Percentiles rank a stretch among this genome's conserved stretches.
phyloP scores from a whole-genome alignment of 2,329 filamentous ascomycete genomes.

The Ascochyta lentis region DNA sequence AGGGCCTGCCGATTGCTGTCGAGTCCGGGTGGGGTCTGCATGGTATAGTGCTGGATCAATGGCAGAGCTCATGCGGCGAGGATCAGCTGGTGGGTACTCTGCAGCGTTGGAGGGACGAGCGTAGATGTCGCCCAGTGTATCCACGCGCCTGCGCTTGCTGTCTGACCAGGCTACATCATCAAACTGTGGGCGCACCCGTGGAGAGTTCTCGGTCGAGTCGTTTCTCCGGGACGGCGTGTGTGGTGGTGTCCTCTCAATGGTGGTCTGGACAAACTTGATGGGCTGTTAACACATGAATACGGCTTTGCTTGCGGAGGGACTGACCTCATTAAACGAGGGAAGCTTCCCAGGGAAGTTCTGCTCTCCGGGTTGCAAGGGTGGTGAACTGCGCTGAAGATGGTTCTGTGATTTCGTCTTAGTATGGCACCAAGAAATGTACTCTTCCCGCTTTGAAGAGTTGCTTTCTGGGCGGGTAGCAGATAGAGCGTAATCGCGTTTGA shows the following conservation, averaged over 20 bases:
- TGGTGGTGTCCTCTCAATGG: slow-evolving; percentile 42
- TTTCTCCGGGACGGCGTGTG: slow-evolving; percentile 40
- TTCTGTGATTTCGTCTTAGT: slow-evolving; percentile 29
- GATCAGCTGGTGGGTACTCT: slow-evolving; percentile 24
- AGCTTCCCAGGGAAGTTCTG: slow-evolving; percentile 33
- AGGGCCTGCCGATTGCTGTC: slow-evolving; percentile 17
- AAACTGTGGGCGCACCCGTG: slow-evolving; percentile 34
- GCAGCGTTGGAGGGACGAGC: slow-evolving; percentile 22
- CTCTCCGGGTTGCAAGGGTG: slow-evolving; percentile 44
- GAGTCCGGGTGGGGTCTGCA: slow-evolving; percentile 4
- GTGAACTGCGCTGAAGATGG: slow-evolving; percentile 39
- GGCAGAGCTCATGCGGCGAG: slow-evolving; percentile 26
- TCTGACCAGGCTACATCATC: slow-evolving; percentile 39
- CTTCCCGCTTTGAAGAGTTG: background rate
- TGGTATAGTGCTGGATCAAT: slow-evolving; percentile 33
- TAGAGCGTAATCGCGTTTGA: background rate
- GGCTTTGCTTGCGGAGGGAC: background rate
- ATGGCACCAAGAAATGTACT: background rate
- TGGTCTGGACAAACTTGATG: slow-evolving; percentile 34
- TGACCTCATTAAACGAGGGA: slow-evolving; percentile 43
- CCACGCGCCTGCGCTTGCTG: slow-evolving; percentile 38
- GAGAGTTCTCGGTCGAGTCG: slow-evolving; percentile 38
- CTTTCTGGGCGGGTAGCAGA: background rate
- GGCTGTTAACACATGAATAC: slow-evolving; percentile 10
- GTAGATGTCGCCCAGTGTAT: slow-evolving; percentile 34